Conservation (phyloP, 345 rosid species). For the Corymbia maculata region DNA sequence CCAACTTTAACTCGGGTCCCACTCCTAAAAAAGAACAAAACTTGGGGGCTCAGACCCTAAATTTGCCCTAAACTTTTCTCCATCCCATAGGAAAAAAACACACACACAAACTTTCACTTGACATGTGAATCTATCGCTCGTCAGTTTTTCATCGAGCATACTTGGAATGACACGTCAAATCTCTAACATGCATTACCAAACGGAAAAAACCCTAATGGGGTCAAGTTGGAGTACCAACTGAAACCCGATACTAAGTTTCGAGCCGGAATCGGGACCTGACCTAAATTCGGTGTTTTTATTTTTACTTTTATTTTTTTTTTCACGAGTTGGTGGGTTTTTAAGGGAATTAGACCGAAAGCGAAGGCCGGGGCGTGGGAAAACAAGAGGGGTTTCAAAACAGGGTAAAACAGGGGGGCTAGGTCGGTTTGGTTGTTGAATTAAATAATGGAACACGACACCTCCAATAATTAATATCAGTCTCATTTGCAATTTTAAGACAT, state of each 20-base stretch:
- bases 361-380: neutral
- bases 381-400: neutral
- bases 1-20: rapidly evolving
- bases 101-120: rapidly evolving
- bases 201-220: neutral
- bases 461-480: neutral
- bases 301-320: too few relatives aligned
- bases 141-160: too few relatives aligned
- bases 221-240: rapidly evolving
- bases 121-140: neutral
- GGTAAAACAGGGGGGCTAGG: neutral
- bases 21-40: neutral
- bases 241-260: neutral
- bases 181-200: neutral
- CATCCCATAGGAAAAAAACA: neutral
- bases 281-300: neutral
- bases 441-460: neutral
- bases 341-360: neutral
- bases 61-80: rapidly evolving
- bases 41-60: neutral
- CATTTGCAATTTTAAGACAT: neutral
- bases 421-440: neutral
- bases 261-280: neutral
- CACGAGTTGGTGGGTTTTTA: neutral
- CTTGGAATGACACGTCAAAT: neutral